Evolutionary conservation across 805 yeast species (phyloP), one percentile per base, ranked within the genome.

Genomic region (Lachancea fermentati): DNA sequence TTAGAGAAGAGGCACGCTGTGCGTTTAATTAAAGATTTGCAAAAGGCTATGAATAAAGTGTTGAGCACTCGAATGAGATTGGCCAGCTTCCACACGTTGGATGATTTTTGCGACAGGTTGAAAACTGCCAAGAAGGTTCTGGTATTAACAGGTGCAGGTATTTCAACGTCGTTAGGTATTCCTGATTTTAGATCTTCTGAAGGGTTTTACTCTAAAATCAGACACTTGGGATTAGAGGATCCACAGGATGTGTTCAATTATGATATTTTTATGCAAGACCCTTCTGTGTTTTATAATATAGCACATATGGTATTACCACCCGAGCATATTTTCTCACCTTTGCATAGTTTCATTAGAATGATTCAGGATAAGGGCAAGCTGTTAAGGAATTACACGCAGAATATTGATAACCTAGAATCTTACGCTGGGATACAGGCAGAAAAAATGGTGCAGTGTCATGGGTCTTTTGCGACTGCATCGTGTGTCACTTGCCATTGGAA

Each of bases 91-190:
- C 62, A 68, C 39, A 75, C 81, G 0, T 51, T 85, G 2, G 82
- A 79, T 8, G 77, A 79, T 44, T 76, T 82, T 2, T 60, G 76
- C 2, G 67, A 65, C 2, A 72, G 73, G 28, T 67, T 89, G 16
- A 48, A 66, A n/a, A 65, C 63, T 5, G 76, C 93, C 0, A 55
- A 70, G 11, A 80, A 76, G 30, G 71, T 88, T 8, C 54, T 89
- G 43, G 88, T 88, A 0, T 59, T 88, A 16, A 85, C 96, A 0
- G 97, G 97, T 12, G 97, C 97, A 0, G 97, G 97, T 17, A 86
- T 88, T 40, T 84, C 94, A 26, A 87, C 96, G 2, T 78, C 87
- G 1, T 64, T 87, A 39, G 96, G 96, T 5, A 88, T 87, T 40
- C 96, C 96, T 0, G 96, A 87, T 63, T 87, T 88, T 64, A 73